Evolutionary conservation across 768 basidiomycete species (phyloP).

Genomic region (Boletellus ananiceps): DNA sequence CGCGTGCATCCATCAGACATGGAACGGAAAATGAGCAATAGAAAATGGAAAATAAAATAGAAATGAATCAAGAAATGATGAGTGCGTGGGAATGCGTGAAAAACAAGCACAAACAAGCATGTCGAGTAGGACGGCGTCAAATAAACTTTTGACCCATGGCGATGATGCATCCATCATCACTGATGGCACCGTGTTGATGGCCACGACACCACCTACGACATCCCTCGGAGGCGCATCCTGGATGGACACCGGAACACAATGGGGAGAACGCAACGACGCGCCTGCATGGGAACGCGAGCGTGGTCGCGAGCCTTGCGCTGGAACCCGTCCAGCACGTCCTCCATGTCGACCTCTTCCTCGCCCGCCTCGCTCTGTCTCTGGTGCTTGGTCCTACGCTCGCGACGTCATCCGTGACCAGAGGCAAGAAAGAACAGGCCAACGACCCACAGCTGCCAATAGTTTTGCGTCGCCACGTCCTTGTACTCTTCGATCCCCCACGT

Average conservation of each 20-base stretch:
- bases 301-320: conserved; percentile 52
- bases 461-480: conserved; percentile 61
- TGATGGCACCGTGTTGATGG: background rate
- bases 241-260: background rate
- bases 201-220: background rate
- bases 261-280: conserved; percentile 13
- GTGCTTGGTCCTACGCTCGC: conserved; percentile 33
- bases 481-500: conserved; percentile 63
- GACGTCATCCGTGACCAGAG: background rate
- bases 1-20: background rate
- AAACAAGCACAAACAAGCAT: background rate
- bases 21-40: no score
- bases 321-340: conserved; percentile 53
- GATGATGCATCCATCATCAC: no score
- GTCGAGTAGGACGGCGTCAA: no score
- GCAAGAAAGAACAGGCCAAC: background rate
- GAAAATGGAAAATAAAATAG: background rate
- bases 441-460: conserved; percentile 52
- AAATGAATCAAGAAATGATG: background rate
- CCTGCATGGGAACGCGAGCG: conserved; percentile 54
- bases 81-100: background rate
- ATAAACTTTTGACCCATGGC: no score
- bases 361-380: conserved; percentile 26
- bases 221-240: background rate
- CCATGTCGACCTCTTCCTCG: conserved; percentile 48